Base-by-base conservation (phyloP, 2,329 filamentous ascomycete genomes). In the Fusarium duplospermum region DNA sequence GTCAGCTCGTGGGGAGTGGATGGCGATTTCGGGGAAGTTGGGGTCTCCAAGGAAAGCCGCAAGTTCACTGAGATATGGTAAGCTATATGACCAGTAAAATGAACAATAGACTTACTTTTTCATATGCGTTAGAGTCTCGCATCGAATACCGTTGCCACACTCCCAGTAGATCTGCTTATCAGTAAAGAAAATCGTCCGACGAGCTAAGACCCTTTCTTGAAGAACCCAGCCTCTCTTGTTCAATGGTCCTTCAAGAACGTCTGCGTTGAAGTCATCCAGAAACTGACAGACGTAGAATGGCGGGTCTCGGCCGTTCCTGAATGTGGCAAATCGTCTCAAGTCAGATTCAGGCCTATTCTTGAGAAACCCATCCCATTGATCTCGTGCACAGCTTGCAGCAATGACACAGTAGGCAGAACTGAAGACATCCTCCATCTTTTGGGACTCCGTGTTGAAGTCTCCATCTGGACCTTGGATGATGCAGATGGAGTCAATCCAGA, bases 391-490 rank as follows among this genome's bases (percentile, higher is more conserved):
- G 14, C 61, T 60, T 2, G 62, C 54, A 5, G 54, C 54, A 6
- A 65, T 45, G 6, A 56, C 45, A 9, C 62, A 87, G 38, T 66
- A 67, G 11, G 70, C 63, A 8, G 60, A 64, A 29, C 69, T 71
- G 16, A 67, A 67, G 10, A 67, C 65, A 4, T 67, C 22, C 6
- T 67, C 65, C 71, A 73, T 73, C 20, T 20, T 42, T 6, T 42
- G 35, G 16, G 57, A 54, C n/a, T 73, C 71, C 2, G 18, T 57
- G 27, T 67, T 31, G n/a, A 65, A 73, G 52, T 71, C 71, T 1
- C 64, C 58, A 4, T n/a, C 45, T 14, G 59, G 36, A 4, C 64
- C 71, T 24, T 73, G 71, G 10, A 73, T 45, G 24, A 73, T 73
- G 22, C 70, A 73, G 2, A 73, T 31, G 6, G 70, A 73, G 35